phyloP scores from a whole-genome alignment of 495 filamentous ascomycete species.

The Alectoria sarmentosa region DNA sequence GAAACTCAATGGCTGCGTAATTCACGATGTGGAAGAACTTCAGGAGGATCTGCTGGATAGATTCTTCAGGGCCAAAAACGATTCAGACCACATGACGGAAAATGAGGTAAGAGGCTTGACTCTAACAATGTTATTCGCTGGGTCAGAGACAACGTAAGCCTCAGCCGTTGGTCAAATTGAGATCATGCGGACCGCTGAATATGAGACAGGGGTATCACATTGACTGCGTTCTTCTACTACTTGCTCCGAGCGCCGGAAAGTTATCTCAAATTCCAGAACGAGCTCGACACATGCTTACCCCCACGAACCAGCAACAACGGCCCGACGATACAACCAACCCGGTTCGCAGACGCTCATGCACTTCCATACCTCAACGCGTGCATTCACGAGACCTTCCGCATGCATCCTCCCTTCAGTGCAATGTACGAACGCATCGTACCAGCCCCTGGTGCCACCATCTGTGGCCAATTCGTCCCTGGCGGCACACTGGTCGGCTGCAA shows the following conservation, averaged over 20 bases:
- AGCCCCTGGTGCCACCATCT: constrained; percentile 27
- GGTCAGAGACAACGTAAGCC: constrained; percentile 47
- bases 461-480: constrained; percentile 42
- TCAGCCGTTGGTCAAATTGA: no score
- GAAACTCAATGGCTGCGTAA: no score
- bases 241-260: constrained; percentile 44
- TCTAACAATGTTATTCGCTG: constrained; percentile 57
- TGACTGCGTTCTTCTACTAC: constrained; percentile 58
- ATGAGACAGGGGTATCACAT: no score
- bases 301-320: constrained; percentile 17
- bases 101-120: constrained; percentile 57
- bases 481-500: constrained; percentile 57
- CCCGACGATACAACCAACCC: constrained; percentile 31
- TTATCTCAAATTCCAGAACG: neutral
- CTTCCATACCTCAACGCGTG: constrained; percentile 57
- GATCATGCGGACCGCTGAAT: no score
- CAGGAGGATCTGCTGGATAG: constrained; percentile 38
- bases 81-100: constrained; percentile 58
- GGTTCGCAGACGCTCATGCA: constrained; percentile 45
- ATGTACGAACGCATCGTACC: constrained; percentile 45
- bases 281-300: constrained; percentile 29
- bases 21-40: no score
- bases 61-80: constrained; percentile 40
- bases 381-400: constrained; percentile 58
- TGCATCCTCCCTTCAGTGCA: constrained; percentile 53